These are phyloP conservation scores for Dothideomycetes sp. DNA, from an alignment of 2,329 filamentous ascomycete genomes.

Conservation along the genomic window DNA sequence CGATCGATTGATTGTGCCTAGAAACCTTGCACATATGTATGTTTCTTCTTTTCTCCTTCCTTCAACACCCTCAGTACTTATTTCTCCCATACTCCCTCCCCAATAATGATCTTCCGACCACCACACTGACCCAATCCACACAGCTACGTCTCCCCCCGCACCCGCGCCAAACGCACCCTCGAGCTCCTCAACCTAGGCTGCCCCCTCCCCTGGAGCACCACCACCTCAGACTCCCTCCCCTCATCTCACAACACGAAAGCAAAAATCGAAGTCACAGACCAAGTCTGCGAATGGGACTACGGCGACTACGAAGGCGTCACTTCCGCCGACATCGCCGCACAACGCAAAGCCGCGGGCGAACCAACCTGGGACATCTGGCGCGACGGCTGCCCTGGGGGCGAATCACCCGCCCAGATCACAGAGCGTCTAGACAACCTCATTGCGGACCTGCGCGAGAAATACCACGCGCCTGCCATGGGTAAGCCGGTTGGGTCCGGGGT, in stretches of 20 bases:
- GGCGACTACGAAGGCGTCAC: conserved; percentile 51
- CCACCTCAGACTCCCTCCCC: conserved; percentile 13
- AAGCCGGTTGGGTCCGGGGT: conserved; percentile 27
- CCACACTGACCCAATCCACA: background rate
- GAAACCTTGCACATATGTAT: conserved; percentile 72
- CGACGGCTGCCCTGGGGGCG: conserved; percentile 74
- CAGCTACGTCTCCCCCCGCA: conserved; percentile 75
- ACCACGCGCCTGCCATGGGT: conserved; percentile 39
- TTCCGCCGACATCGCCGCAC: conserved; percentile 37
- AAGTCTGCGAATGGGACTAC: conserved; percentile 51
- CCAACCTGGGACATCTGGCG: conserved; percentile 76
- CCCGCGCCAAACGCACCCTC: conserved; percentile 78
- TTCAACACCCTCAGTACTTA: conserved; percentile 1
- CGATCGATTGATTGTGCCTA: conserved; percentile 75
- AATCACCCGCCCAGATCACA: conserved; percentile 60
- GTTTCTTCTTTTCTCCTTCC: conserved; percentile 15
- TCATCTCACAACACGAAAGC: conserved; percentile 26
- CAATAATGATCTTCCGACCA: conserved; percentile 3
- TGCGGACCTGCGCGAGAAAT: conserved; percentile 52
- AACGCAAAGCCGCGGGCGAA: conserved; percentile 34
- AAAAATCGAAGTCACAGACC: conserved; percentile 38
- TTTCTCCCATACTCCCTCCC: background rate
- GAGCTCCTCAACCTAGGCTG: conserved; percentile 72
- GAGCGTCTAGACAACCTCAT: conserved; percentile 66
- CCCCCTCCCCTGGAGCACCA: conserved; percentile 56